Base-by-base conservation (phyloP, 2,329 filamentous ascomycete genomes). In the Colletotrichum salicis region DNA sequence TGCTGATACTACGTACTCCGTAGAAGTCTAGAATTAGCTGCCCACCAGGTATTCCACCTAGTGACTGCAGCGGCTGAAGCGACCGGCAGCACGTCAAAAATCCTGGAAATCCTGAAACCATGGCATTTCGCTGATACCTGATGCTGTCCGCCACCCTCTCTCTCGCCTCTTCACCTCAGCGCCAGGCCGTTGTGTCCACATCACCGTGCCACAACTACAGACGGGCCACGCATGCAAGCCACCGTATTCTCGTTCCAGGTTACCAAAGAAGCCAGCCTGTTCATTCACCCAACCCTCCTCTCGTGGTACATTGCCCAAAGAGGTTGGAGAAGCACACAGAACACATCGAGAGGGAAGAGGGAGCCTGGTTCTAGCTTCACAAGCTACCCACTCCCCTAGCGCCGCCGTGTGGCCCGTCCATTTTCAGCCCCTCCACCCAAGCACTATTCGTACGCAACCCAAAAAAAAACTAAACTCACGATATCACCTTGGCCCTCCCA, bases 41-140 rank as follows among this genome's bases (percentile, higher is more conserved):
- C 60, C 59, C 65, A 56, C 70, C 13, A 41, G 37, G 37, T 55
- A 72, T 64, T 45, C 63, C 59, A 69, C 69, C 60, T 64, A 48
- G 19, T 48, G 41, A n/a, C 41, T 60, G 55, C 31, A 60, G 62
- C 35, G 45, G 48, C 63, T 48, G 33, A 45, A 33, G 61, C 54
- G 37, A 48, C 57, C 24, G 19, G 48, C 22, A 51, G 22, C 59
- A 3, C 10, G n/a, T 22, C 15, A 24, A 31, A 31, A 54, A 59
- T 41, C 35, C 45, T 24, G 57, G 37, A 45, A 48, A 65, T 27
- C 64, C 31, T 63, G 69, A 58, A 71, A 68, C 69, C 31, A 63
- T 71, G 58, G 64, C 57, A 68, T 63, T 62, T 59, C n/a, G 57
- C 58, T 41, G 41, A 35, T 35, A 62, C 52, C 29, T 27, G 41